Base-by-base conservation (phyloP, 148 eudicot species). In the Amaranthus cruentus region DNA sequence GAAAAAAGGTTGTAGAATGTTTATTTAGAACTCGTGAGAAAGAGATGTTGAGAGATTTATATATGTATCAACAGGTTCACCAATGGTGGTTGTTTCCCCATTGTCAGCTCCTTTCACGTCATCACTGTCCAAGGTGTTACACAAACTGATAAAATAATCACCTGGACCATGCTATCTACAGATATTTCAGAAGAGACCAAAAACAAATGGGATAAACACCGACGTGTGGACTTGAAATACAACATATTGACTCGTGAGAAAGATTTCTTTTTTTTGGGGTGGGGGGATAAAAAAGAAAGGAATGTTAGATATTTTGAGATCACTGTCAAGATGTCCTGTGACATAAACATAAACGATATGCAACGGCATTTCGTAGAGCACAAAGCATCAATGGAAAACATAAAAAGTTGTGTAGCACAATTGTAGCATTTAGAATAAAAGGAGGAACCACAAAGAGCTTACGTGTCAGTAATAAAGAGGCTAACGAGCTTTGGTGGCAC, bases 391-490 rank as follows among this genome's bases (percentile, higher is more conserved):
- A 15, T 43, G 28, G 3, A 66, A 7, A 21, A 71, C 6, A 42
- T 7, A 14, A 50, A 48, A 38, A 28, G n/a, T 47, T 43, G 42
- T 14, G 18, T 51, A 54, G 7, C 21, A 66, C 59, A 52, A 51
- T 21, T 38, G 13, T 53, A 66, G 44, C 71, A 64, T 49, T 13
- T 48, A 75, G 13, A 44, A 13, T 14, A 21, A 7, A 21, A 43
- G 50, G 18, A 47, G 12, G 52, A 55, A 14, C 21, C 6, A 46
- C 6, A 59, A 69, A 76, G 56, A 78, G 82, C 99, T 86, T 86
- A 95, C 99, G 90, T 85, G 88, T 95, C 99, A 9, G 99, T 95
- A 72, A 95, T 95, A 57, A 95, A 95, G 64, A 95, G 86, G 80
- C 89, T 88, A 76, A 95, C 97, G 75, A 95, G 91, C 76, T 86